Base-by-base conservation (phyloP, 2,329 filamentous ascomycete genomes). In the Plenodomus lindquistii region DNA sequence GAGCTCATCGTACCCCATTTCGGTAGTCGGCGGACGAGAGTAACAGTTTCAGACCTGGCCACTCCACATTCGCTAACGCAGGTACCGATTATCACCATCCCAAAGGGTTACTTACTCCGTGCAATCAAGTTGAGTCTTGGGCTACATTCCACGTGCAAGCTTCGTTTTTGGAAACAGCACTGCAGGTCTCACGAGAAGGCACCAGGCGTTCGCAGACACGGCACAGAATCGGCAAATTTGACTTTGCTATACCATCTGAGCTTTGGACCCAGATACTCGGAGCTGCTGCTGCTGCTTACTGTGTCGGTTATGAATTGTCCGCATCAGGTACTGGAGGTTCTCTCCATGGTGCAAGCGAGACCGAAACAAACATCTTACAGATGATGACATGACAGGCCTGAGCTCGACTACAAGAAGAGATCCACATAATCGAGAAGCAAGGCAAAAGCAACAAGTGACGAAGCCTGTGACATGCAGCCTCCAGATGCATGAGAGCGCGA, bases 31-130 rank as follows among this genome's bases (percentile, higher is more conserved):
- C 50, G 48, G 52, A 48, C 55, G 48, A 53, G 49, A 52, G 61
- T 51, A 60, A 49, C 13, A 9, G 67, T 71, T 70, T 71, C 68
- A 70, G 63, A 55, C 58, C 42, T 22, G 46, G 54, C 53, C 45
- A 54, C 47, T 56, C 50, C 50, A 47, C 45, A 52, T 55, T 57
- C 59, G 56, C 69, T 71, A 71, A 66, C 59, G 69, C 68, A 72
- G 69, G 69, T 72, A 71, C 69, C 57, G 53, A 46, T 36, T 45
- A 57, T 41, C 40, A 58, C 55, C 52, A 49, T 58, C 63, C 69
- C 51, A 65, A 70, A 64, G 43, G 37, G 66, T 59, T 55, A 54
- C 61, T 67, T 70, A 55, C 64, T 65, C 67, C 69, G 69, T 21
- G 48, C 39, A 48, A 55, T 54, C 61, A 65, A 59, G 42, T 48